Conservation (phyloP, 2,329 filamentous ascomycete genomes). For the Tolypocladium amazonense region DNA sequence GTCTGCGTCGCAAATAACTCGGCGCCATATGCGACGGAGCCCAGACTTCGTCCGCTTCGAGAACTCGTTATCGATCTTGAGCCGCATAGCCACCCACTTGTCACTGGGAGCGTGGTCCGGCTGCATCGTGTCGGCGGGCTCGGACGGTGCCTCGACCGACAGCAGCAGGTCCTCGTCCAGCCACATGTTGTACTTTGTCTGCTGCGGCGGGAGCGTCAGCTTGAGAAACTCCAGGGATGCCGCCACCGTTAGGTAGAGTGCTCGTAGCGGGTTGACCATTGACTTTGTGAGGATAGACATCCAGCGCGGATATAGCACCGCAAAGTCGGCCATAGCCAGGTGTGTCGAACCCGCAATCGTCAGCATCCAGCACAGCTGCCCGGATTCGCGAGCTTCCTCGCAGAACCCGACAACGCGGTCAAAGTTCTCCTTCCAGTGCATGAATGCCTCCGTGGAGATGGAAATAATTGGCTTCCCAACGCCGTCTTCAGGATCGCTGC, state of each 20-base stretch:
- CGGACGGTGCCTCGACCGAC: conserved; percentile 23
- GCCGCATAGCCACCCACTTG: conserved; percentile 45
- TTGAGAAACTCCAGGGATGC: conserved; percentile 52
- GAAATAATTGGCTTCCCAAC: conserved; percentile 45
- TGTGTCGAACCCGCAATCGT: conserved; percentile 51
- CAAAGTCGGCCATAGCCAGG: conserved; percentile 56
- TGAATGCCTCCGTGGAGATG: conserved; percentile 59
- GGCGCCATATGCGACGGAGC: conserved; percentile 24
- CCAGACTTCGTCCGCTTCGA: conserved; percentile 34
- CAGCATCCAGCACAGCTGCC: conserved; percentile 37
- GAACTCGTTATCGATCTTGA: conserved; percentile 49
- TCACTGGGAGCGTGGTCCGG: conserved; percentile 42
- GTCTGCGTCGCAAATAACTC: conserved; percentile 2
- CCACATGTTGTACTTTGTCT: conserved; percentile 39
- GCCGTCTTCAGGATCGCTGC: conserved; percentile 30
- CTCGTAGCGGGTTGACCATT: conserved; percentile 50
- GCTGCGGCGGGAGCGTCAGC: conserved; percentile 35
- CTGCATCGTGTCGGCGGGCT: conserved; percentile 32
- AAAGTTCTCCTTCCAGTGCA: conserved; percentile 59
- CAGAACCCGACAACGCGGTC: conserved; percentile 44
- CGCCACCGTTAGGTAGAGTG: conserved; percentile 52
- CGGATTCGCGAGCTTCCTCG: conserved; percentile 39
- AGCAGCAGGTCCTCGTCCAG: conserved; percentile 41
- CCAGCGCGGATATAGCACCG: conserved; percentile 49
- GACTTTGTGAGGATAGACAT: conserved; percentile 50